phyloP scores from a whole-genome alignment of 1,284 basidiomycete genomes.

The Pterulicium gracile region DNA sequence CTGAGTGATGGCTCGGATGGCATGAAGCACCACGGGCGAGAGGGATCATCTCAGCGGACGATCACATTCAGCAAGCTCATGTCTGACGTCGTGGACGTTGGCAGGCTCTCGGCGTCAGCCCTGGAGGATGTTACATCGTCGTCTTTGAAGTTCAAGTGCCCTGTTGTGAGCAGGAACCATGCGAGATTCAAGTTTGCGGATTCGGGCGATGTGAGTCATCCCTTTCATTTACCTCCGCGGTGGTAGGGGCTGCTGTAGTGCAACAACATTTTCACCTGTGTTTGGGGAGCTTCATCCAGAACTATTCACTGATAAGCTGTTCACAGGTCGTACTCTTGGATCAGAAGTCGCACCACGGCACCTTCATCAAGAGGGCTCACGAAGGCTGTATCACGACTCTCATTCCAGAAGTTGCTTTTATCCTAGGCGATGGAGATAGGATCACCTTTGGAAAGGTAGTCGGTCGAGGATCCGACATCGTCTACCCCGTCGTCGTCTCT shows the following conservation, averaged over 20 bases:
- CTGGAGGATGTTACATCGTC: slow-evolving; percentile 8
- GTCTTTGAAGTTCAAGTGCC: slow-evolving; percentile 45
- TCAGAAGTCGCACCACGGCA: slow-evolving; percentile 52
- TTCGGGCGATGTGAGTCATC: slow-evolving; percentile 38
- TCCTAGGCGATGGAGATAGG: slow-evolving; percentile 50
- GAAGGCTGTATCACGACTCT: slow-evolving; percentile 32
- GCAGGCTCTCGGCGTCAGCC: not conserved
- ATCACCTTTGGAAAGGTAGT: slow-evolving; percentile 68
- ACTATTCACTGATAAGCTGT: slow-evolving; percentile 8
- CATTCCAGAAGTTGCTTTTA: slow-evolving; percentile 32
- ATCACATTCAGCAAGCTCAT: not conserved
- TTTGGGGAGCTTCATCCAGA: no score
- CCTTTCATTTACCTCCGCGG: slow-evolving; percentile 5
- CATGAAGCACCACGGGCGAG: not conserved
- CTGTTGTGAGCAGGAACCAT: slow-evolving; percentile 56
- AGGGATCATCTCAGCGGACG: not conserved
- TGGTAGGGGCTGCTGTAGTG: not conserved
- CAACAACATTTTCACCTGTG: no score
- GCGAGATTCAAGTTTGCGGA: slow-evolving; percentile 55
- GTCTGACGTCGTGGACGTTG: not conserved
- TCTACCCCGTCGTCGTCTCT: slow-evolving; percentile 47
- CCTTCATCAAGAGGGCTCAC: slow-evolving; percentile 39
- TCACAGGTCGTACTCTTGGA: slow-evolving; percentile 32
- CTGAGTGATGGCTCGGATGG: not conserved
- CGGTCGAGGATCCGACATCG: slow-evolving; percentile 42